These are phyloP conservation scores for Xanthoconium separans DNA, from an alignment of 1,284 basidiomycete species.

Conservation along the genomic window DNA sequence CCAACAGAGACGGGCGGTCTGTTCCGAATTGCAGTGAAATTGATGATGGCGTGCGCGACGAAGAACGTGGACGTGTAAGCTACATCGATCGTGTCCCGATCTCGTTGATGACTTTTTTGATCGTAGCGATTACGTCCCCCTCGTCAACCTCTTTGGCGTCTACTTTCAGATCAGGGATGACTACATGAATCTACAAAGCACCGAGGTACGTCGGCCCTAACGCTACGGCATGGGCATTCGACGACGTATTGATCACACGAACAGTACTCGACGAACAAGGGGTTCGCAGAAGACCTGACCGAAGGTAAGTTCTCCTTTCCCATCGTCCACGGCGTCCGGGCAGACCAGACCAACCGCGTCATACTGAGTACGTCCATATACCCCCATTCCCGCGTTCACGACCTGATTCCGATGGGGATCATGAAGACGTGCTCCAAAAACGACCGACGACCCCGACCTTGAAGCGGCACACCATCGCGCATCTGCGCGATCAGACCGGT, in stretches of 20 bases:
- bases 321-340: slow-evolving; percentile 82
- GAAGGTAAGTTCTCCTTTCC: slow-evolving; percentile 98
- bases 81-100: background rate
- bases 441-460: no score
- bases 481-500: slow-evolving; percentile 62
- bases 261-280: slow-evolving; percentile 90
- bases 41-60: slow-evolving; percentile 67
- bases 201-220: slow-evolving; percentile 64
- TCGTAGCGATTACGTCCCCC: slow-evolving; percentile 81
- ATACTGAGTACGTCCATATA: slow-evolving; percentile 28
- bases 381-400: background rate
- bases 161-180: slow-evolving; percentile 98
- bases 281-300: slow-evolving; percentile 91
- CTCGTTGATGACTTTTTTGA: background rate
- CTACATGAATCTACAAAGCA: slow-evolving; percentile 92
- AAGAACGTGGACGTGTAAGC: slow-evolving; percentile 61
- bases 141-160: slow-evolving; percentile 93
- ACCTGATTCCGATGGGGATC: background rate
- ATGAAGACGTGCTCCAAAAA: slow-evolving; percentile 80
- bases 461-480: slow-evolving; percentile 33
- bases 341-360: no score
- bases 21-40: slow-evolving; percentile 72
- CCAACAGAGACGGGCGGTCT: slow-evolving; percentile 71
- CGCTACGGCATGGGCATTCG: no score
- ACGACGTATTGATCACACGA: no score